Evolutionary conservation across 129 eudicot species (phyloP).

Genomic region (Artemisia tridentata): DNA sequence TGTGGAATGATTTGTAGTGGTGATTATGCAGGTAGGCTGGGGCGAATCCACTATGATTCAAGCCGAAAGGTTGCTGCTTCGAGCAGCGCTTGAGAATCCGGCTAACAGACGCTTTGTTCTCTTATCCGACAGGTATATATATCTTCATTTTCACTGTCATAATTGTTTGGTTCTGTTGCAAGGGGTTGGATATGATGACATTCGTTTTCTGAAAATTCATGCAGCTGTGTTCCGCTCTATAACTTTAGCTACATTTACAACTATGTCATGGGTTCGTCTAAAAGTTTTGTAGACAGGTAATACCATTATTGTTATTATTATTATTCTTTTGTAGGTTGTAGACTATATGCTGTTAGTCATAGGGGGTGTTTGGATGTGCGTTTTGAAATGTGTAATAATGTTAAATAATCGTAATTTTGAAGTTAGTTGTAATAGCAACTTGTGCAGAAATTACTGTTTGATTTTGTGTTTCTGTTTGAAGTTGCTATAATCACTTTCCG

Average conservation of each 20-base stretch:
- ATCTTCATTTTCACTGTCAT: background rate
- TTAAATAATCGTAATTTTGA: background rate
- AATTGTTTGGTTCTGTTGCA: background rate
- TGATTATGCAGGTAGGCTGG: conserved; percentile 91
- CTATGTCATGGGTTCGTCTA: conserved; percentile 75
- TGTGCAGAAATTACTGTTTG: too few relatives aligned
- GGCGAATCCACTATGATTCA: conserved; percentile 88
- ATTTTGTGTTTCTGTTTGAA: background rate
- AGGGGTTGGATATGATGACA: conserved; percentile 3
- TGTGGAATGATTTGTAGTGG: conserved; percentile 35
- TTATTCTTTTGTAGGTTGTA: background rate
- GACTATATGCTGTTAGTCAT: background rate
- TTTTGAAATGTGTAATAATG: background rate
- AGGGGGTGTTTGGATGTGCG: background rate
- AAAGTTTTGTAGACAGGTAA: conserved; percentile 97
- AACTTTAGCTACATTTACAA: conserved; percentile 77
- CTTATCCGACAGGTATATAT: conserved; percentile 74
- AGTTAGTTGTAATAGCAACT: too few relatives aligned
- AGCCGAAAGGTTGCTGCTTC: conserved; percentile 82
- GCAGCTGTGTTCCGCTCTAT: conserved; percentile 94
- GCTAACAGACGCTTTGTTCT: conserved; percentile 86
- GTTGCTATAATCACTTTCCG: conserved; percentile 1
- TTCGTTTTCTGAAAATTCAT: conserved; percentile 8
- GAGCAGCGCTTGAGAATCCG: conserved; percentile 76
- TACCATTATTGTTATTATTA: background rate